These are phyloP conservation scores for Neurospora sp. DNA, from an alignment of 495 filamentous ascomycete species.

Conservation along the genomic window DNA sequence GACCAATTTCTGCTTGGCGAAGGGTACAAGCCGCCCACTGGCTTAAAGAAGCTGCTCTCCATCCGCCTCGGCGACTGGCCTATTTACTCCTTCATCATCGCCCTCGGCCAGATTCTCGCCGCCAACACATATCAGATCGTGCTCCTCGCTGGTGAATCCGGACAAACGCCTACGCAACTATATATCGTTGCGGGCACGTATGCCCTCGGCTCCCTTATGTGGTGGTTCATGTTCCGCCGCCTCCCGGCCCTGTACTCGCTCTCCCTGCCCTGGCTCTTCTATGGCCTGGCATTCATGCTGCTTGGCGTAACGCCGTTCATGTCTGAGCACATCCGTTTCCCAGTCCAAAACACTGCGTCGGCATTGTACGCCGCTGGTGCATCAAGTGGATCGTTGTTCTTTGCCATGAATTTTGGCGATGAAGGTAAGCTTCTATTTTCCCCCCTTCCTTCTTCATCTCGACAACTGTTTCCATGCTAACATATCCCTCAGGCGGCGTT, in stretches of 20 bases:
- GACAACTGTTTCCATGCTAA: not conserved
- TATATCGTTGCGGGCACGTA: conserved; percentile 56
- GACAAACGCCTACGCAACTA: conserved; percentile 47
- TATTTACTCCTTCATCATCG: conserved; percentile 58
- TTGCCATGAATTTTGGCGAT: conserved; percentile 57
- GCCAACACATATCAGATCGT: conserved; percentile 61
- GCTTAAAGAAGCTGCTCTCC: conserved; percentile 40
- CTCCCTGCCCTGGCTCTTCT: conserved; percentile 42
- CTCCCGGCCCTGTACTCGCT: conserved; percentile 35
- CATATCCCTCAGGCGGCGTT: conserved; percentile 27
- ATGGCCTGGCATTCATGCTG: conserved; percentile 50
- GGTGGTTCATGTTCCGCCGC: conserved; percentile 30
- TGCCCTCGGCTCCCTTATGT: conserved; percentile 43
- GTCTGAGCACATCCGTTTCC: conserved; percentile 27
- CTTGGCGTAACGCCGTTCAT: conserved; percentile 52
- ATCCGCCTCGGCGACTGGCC: conserved; percentile 51
- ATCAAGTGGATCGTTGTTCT: conserved; percentile 51
- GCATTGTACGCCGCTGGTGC: conserved; percentile 50
- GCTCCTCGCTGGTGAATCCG: conserved; percentile 49
- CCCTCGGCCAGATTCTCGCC: conserved; percentile 57
- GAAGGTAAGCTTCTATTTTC: conserved; percentile 26
- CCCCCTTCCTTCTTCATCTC: not conserved
- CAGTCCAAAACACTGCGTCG: conserved; percentile 49
- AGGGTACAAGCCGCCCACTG: conserved; percentile 55
- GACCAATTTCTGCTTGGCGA: conserved; percentile 54